Evolutionary conservation across 75 land plant genomes (phyloP).

Genomic region (Pinus taeda): DNA sequence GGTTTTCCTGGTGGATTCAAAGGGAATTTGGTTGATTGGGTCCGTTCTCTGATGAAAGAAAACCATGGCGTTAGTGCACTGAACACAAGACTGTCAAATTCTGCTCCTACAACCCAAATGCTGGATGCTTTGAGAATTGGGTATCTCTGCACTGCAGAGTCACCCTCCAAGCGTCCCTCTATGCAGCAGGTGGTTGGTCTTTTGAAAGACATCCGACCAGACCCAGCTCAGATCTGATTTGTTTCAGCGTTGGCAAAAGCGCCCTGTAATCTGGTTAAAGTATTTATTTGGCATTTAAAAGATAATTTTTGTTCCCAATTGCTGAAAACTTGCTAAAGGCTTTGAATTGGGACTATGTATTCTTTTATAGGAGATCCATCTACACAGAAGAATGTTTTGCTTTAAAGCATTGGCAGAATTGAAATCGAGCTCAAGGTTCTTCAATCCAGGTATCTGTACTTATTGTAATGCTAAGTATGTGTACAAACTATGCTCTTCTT

Average conservation of each 20-base stretch:
- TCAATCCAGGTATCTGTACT: background rate
- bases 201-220: slow-evolving; percentile 67
- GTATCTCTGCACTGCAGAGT: slow-evolving; percentile 89
- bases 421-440: background rate
- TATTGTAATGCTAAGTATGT: background rate
- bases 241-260: too few relatives aligned
- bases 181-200: slow-evolving; percentile 95
- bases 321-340: background rate
- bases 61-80: slow-evolving; percentile 30
- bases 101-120: slow-evolving; percentile 49
- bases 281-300: too few relatives aligned
- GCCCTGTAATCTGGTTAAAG: too few relatives aligned
- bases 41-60: slow-evolving; percentile 54
- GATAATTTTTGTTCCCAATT: background rate
- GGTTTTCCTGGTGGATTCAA: slow-evolving; percentile 18
- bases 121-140: slow-evolving; percentile 71
- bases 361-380: background rate
- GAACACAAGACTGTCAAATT: slow-evolving; percentile 35
- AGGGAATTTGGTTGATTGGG: slow-evolving; percentile 56
- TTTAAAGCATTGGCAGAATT: background rate
- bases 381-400: background rate
- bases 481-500: background rate
- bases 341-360: background rate
- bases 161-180: slow-evolving; percentile 76
- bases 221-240: background rate